Conservation (phyloP, 768 basidiomycete species). For the Xerocomellus intermedius region DNA sequence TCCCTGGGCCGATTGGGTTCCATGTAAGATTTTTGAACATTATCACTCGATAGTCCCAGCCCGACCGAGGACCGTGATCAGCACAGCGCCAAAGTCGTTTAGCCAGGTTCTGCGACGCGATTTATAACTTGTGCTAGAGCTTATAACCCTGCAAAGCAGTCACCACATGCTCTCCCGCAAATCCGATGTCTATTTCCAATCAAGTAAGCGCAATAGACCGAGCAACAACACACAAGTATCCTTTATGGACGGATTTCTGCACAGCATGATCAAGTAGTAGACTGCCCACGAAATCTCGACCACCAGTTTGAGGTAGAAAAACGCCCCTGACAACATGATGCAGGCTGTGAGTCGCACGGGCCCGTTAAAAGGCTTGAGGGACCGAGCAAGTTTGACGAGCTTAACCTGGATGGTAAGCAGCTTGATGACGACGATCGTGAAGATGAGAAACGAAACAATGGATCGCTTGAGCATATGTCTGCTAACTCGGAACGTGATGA, state of each 20-base stretch:
- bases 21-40: too few relatives aligned
- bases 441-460: conserved; percentile 29
- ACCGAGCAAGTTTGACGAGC: conserved; percentile 27
- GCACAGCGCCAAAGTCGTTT: not conserved
- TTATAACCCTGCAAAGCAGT: not conserved
- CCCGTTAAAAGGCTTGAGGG: conserved; percentile 26
- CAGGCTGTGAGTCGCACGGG: conserved; percentile 26
- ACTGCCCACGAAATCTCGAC: conserved; percentile 28
- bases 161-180: not conserved
- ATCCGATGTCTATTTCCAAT: conserved; percentile 27
- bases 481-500: conserved; percentile 30
- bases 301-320: conserved; percentile 29
- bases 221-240: conserved; percentile 20
- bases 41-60: not conserved
- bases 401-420: conserved; percentile 29
- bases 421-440: conserved; percentile 31
- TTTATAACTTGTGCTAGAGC: not conserved
- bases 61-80: not conserved
- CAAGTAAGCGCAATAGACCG: conserved; percentile 27
- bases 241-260: conserved; percentile 28
- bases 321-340: conserved; percentile 22
- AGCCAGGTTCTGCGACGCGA: not conserved
- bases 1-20: not conserved
- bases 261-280: conserved; percentile 27
- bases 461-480: conserved; percentile 30